Conservation (phyloP, 2,329 filamentous ascomycete species). For the Pyricularia sp. region DNA sequence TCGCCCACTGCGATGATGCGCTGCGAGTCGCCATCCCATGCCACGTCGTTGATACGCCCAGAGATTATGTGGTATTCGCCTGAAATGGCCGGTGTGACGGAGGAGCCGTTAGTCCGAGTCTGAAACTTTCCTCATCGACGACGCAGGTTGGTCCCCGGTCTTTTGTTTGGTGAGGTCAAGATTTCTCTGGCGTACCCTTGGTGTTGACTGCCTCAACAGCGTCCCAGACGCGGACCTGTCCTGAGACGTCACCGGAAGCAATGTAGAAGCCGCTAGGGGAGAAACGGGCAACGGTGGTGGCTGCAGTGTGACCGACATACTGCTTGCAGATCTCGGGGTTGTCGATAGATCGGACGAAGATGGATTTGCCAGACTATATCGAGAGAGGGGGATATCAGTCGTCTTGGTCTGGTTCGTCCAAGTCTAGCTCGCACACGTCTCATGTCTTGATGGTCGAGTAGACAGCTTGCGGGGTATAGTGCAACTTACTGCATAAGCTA, state of each 20-base stretch:
- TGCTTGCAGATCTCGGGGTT: constrained; percentile 75
- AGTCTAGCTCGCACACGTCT: background rate
- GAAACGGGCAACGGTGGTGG: constrained; percentile 89
- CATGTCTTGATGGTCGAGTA: background rate
- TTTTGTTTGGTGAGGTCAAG: background rate
- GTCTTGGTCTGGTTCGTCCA: background rate
- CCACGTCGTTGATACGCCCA: constrained; percentile 90
- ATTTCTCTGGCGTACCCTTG: constrained; percentile 42
- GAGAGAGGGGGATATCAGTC: constrained; percentile 1
- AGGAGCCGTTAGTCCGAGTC: background rate
- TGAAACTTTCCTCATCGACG: background rate
- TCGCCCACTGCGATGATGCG: constrained; percentile 94
- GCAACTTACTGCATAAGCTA: constrained; percentile 76
- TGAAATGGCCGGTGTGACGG: constrained; percentile 13
- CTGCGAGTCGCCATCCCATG: constrained; percentile 96
- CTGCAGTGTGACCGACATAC: constrained; percentile 82
- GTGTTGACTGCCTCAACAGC: constrained; percentile 74
- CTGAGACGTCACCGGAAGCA: constrained; percentile 80
- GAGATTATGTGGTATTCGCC: constrained; percentile 91
- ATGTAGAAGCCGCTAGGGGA: constrained; percentile 91
- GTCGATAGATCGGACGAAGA: constrained; percentile 94
- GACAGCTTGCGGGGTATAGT: background rate
- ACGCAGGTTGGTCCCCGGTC: background rate
- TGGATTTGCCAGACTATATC: constrained; percentile 79
- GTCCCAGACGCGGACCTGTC: constrained; percentile 87